Base-by-base conservation (phyloP, 2,329 filamentous ascomycete species). In the Penicillium hesseltinei region DNA sequence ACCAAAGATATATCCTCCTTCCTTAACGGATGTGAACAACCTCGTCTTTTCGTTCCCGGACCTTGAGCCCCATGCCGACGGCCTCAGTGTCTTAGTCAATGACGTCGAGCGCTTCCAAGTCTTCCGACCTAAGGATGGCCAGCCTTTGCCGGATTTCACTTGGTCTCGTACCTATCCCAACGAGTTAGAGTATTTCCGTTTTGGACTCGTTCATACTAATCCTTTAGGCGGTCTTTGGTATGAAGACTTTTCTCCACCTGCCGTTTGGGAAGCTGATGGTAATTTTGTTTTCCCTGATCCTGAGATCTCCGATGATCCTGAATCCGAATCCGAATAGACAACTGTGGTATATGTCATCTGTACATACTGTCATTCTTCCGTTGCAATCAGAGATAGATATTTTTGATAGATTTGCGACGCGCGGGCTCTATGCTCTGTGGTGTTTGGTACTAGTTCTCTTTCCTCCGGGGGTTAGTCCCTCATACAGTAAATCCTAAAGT, bases 71-170 rank as follows among this genome's bases (percentile, higher is more conserved):
- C 67, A 71, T 19, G 69, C 73, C 1, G 83, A 86, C 47, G 84
- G 84, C 1, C 73, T 87, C 17, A 82, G 79, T 42, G 77, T 87
- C 5, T 69, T 87, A 2, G 81, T 87, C 54, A 87, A 87, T 58
- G 84, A 87, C 56, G 84, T 87, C 2, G 81, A 86, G 68, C 75
- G 83, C 1, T 84, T 80, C 60, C 73, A 78, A n/a, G 75, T 77
- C 0, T 84, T 83, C 65, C 75, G 73, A 23, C 75, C 82, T 33
- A 77, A 77, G 31, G 66, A 69, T 17, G 62, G 59, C 8, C 3
- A 21, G 9, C 47, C 54, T 2, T 52, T 70, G 7, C 62, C 62
- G 7, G 61, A 68, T 17, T 77, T 69, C 58, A 69, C 65, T 50
- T 77, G 75, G 75, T 74, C 64, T 15, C 69, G 70, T 33, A 67